Base-by-base conservation (phyloP, 306 rosid species). In the Pyrus betulifolia region DNA sequence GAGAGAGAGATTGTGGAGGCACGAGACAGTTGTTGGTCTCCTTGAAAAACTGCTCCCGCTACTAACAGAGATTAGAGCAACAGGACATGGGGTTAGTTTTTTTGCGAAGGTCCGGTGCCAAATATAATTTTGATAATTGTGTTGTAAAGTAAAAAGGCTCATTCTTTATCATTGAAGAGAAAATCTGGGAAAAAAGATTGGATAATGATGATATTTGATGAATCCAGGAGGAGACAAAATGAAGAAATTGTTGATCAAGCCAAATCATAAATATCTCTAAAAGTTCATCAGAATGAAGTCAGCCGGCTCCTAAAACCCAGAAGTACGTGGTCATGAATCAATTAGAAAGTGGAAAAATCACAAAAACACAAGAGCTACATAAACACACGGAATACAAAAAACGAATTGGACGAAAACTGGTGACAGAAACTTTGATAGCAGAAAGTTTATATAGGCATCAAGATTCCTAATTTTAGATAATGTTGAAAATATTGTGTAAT, bases 41-140 rank as follows among this genome's bases (percentile, higher is more conserved):
- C 78, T 75, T 76, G 79, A 68, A 70, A 87, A 86, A 75, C 91
- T 83, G 74, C 83, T 71, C 78, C 90, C 90, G 84, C 88, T 81
- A 86, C 88, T 81, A 11, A 62, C 3, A 44, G 49, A 44, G 49
- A 44, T 11, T 44, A 42, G 63, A 55, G 33, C 45, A 27, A 4
- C 7, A 22, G 73, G 30, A 64, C 44, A 65, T 40, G 69, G 62
- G 55, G 22, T 11, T 22, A 22, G 55, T 8, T 46, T 70, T 52
- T 64, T 22, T 54, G 46, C 25, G 10, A 72, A 73, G 14, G 35
- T 38, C 67, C 25, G 21, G 23, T 72, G 23, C 55, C 58, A 57
- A 14, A 46, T 9, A 21, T 33, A 28, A 7, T 23, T 33, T 22
- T 22, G 35, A 23, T 21, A 31, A 28, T 71, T 31, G 64, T 40